These are phyloP conservation scores for Zygosaccharomyces pseudobailii DNA, from an alignment of 1,139 yeast genomes.

Conservation along the genomic window DNA sequence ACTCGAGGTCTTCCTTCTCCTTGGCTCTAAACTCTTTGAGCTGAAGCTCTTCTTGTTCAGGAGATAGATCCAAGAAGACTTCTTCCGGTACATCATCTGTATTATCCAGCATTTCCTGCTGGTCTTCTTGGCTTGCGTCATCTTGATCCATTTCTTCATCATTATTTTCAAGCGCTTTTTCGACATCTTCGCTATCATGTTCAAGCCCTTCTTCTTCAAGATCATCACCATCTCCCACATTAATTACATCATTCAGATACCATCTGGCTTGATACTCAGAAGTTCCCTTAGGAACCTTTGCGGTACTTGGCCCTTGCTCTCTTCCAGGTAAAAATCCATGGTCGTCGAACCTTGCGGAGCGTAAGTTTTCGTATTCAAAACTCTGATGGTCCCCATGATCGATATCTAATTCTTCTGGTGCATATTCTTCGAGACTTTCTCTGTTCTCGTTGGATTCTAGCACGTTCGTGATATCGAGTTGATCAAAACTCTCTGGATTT, in stretches of 20 bases:
- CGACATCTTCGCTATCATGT: constrained; percentile 37
- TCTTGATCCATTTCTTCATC: constrained; percentile 32
- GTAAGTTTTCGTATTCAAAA: constrained; percentile 41
- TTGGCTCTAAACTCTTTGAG: constrained; percentile 60
- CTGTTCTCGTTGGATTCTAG: constrained; percentile 49
- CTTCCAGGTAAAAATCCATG: constrained; percentile 50
- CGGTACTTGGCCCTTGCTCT: constrained; percentile 38
- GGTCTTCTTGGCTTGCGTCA: too few relatives aligned
- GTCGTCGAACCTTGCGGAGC: constrained; percentile 69
- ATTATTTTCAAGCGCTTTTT: constrained; percentile 35
- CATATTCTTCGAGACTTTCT: constrained; percentile 64
- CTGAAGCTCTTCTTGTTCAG: constrained; percentile 82
- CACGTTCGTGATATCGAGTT: constrained; percentile 20
- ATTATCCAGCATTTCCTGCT: constrained; percentile 12
- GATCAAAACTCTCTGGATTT: constrained; percentile 17
- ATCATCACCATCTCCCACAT: constrained; percentile 41
- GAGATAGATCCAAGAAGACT: constrained; percentile 65
- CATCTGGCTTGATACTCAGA: constrained; percentile 94
- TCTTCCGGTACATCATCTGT: constrained; percentile 44
- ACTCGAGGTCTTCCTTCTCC: constrained; percentile 82
- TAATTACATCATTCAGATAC: constrained; percentile 68
- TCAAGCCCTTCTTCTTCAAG: constrained; percentile 23
- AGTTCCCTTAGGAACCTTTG: constrained; percentile 74
- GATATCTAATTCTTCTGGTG: constrained; percentile 54
- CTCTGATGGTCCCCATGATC: constrained; percentile 44